Evolutionary conservation across 2,329 filamentous ascomycete species (phyloP).

Genomic region (Chalara sp.): DNA sequence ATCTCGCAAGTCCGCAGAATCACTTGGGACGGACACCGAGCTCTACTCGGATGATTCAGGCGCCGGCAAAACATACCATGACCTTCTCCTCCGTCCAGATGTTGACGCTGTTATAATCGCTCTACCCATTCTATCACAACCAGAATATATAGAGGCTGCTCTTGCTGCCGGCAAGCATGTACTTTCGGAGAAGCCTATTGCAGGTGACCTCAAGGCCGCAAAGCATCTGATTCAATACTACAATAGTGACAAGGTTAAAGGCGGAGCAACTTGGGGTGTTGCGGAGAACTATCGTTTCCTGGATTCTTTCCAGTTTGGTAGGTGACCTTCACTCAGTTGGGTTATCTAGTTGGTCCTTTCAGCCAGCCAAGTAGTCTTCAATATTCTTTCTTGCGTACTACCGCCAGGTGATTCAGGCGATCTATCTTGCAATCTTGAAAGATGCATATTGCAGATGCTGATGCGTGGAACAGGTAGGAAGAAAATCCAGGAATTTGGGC

Average conservation of each 20-base stretch:
- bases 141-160: slow-evolving; percentile 40
- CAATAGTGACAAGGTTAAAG: slow-evolving; percentile 27
- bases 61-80: slow-evolving; percentile 35
- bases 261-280: slow-evolving; percentile 45
- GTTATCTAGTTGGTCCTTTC: too few species aligned
- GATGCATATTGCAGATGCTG: too few species aligned
- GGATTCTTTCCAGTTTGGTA: slow-evolving; percentile 44
- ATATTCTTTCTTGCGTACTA: too few species aligned
- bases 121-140: slow-evolving; percentile 43
- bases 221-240: slow-evolving; percentile 42
- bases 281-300: slow-evolving; percentile 70
- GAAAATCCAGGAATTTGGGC: slow-evolving; percentile 44
- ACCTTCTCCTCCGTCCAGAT: slow-evolving; percentile 24
- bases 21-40: slow-evolving; percentile 33
- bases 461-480: slow-evolving; percentile 19
- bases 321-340: too few species aligned
- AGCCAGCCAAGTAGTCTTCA: too few species aligned
- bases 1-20: slow-evolving; percentile 23
- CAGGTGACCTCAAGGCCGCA: slow-evolving; percentile 40
- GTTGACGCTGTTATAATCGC: slow-evolving; percentile 32
- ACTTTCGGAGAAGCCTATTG: slow-evolving; percentile 47
- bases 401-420: too few species aligned
- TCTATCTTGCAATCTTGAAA: too few species aligned
- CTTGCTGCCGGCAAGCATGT: slow-evolving; percentile 46
- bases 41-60: slow-evolving; percentile 27